Conservation (phyloP, 345 rosid species). For the Pseudoturritis turrita region DNA sequence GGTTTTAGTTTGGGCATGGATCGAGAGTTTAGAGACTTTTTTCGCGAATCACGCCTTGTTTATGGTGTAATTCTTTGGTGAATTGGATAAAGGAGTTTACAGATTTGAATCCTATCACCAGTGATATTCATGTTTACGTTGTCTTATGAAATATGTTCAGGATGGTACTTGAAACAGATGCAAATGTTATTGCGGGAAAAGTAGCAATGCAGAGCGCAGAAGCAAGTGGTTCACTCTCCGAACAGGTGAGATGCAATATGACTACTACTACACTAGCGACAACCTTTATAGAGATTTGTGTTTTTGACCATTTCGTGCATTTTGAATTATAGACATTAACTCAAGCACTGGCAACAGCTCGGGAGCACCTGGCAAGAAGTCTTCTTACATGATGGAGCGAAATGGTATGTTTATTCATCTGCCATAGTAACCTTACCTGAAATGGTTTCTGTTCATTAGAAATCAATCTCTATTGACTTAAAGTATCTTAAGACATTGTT, state of each 20-base stretch:
- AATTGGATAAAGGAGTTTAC: background rate
- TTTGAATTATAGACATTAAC: conserved; percentile 25
- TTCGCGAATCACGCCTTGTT: background rate
- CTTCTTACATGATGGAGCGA: conserved; percentile 25
- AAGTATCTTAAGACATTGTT: background rate
- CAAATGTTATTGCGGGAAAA: conserved; percentile 73
- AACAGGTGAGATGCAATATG: conserved; percentile 54
- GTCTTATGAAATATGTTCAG: conserved; percentile 10
- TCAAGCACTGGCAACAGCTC: conserved; percentile 33
- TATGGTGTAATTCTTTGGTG: background rate
- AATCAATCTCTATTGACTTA: background rate
- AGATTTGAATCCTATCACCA: background rate
- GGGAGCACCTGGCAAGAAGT: conserved; percentile 31
- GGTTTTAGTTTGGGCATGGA: background rate
- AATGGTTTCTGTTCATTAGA: conserved; percentile 7
- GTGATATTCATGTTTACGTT: background rate
- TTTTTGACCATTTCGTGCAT: background rate
- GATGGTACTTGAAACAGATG: conserved; percentile 80
- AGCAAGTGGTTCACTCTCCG: conserved; percentile 66
- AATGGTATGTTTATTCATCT: background rate
- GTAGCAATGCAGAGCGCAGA: conserved; percentile 76
- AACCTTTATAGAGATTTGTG: background rate
- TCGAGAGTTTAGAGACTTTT: background rate
- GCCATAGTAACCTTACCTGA: background rate
- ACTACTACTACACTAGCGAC: background rate